A percentile compares a stretch with the other conserved stretches of the same genome.
Conservation (phyloP, 1,284 basidiomycete genomes). For the Inonotus hispidus region DNA sequence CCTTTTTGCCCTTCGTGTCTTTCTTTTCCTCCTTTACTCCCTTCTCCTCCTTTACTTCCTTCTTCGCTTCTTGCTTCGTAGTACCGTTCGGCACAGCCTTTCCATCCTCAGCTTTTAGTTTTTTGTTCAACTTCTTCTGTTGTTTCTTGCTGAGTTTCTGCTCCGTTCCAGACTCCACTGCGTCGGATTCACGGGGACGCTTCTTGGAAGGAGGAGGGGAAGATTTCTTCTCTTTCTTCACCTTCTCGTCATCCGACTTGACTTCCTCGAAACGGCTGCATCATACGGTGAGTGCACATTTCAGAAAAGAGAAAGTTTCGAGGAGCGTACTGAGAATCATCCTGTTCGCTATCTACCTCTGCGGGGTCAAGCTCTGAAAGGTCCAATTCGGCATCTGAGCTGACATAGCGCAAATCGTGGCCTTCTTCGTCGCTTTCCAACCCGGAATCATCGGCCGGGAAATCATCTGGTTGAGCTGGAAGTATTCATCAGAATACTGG, state of each 20-base stretch:
- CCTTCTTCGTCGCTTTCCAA: slow-evolving; percentile 34
- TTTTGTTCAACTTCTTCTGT: slow-evolving; percentile 70
- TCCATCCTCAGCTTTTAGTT: slow-evolving; percentile 62
- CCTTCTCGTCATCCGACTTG: slow-evolving; percentile 26
- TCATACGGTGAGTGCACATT: background rate
- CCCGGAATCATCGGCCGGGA: slow-evolving; percentile 31
- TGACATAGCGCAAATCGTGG: slow-evolving; percentile 63
- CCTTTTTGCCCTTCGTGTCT: slow-evolving; percentile 36
- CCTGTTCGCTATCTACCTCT: slow-evolving; percentile 62
- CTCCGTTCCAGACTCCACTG: slow-evolving; percentile 37
- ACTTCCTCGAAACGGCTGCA: slow-evolving; percentile 59
- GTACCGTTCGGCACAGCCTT: slow-evolving; percentile 42
- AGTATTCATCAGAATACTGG: slow-evolving; percentile 8
- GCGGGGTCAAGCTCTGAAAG: slow-evolving; percentile 47
- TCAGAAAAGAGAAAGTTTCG: background rate
- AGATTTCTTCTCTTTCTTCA: slow-evolving; percentile 13
- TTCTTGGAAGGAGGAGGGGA: slow-evolving; percentile 17
- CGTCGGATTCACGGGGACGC: slow-evolving; percentile 28
- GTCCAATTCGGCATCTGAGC: slow-evolving; percentile 71
- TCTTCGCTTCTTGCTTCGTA: slow-evolving; percentile 25
- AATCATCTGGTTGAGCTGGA: slow-evolving; percentile 39
- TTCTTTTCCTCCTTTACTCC: slow-evolving; percentile 35
- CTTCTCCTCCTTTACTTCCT: slow-evolving; percentile 35
- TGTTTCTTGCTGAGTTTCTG: slow-evolving; percentile 46
- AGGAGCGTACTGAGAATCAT: slow-evolving; percentile 39